Base-by-base conservation (phyloP, 169 alveolate species). In the Plasmodium cynomolgi region DNA sequence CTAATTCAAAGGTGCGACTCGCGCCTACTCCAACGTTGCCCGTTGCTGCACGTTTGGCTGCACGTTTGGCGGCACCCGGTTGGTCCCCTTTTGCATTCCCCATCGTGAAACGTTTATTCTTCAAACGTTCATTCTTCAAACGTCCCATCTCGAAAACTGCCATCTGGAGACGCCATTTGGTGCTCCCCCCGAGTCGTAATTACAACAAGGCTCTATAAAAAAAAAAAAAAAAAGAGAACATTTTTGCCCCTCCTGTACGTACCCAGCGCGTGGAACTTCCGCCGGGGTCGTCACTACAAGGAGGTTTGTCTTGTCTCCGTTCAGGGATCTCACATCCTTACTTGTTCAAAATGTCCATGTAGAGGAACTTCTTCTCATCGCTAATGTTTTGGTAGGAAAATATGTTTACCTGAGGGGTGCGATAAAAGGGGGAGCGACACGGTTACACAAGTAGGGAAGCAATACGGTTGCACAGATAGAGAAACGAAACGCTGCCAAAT, bases 301-400 rank as follows among this genome's bases (percentile, higher is more conserved):
- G 17, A 41, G 11, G 50, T 41, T 41, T 41, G 17, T 41, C 50
- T 2, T 8, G 0, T 41, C n/a, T n/a, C n/a, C n/a, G n/a, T 58
- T 58, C 33, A n/a, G 33, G 29, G 1, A 58, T n/a, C 44, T 68
- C 75, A 5, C 77, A 41, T 26, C 15, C 54, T 11, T 79, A 88
- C 94, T 88, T 88, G 72, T 88, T 88, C 54, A 88, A 54, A 79
- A 80, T 75, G 33, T 88, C 94, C 90, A 88, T 20, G 39, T 79
- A 88, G 47, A 88, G 88, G 33, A 79, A 62, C 54, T 88, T 88
- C 72, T 88, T 88, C 56, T 88, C 94, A 39, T 88, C 94, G 74
- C 88, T 62, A 88, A 88, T 88, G 47, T 88, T 80, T 79, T 88
- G 94, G 47, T 88, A 88, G 39, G 94, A 88, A 62, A 88, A 88